Percentiles rank a stretch among this genome's conserved stretches.
These are phyloP conservation scores for Ophiostoma perfectum DNA, from an alignment of 2,329 filamentous ascomycete genomes.

Conservation along the genomic window DNA sequence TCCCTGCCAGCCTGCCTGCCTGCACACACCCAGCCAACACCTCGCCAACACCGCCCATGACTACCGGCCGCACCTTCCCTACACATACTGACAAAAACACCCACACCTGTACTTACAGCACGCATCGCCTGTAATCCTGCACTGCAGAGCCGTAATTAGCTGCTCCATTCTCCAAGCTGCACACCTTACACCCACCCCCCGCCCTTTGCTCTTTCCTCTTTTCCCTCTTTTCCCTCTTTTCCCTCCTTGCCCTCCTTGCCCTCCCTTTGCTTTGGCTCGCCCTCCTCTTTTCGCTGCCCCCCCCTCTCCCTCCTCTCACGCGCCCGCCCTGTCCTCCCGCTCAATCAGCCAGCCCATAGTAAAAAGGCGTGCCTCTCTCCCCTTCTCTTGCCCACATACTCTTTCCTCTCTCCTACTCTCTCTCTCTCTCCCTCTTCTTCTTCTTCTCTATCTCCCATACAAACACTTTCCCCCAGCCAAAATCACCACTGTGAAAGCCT, in stretches of 20 bases:
- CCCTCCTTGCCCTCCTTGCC: conserved; percentile 22
- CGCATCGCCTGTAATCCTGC: neutral
- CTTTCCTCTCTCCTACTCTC: conserved; percentile 51
- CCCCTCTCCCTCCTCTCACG: conserved; percentile 11
- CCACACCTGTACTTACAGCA: conserved; percentile 5
- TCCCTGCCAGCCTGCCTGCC: conserved; percentile 2
- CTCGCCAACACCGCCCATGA: conserved; percentile 11
- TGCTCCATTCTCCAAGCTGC: neutral
- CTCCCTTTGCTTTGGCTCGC: conserved; percentile 4
- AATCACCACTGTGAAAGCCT: conserved; percentile 29
- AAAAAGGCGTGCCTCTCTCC: conserved; percentile 54
- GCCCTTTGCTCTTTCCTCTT: conserved; percentile 26
- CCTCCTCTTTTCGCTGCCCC: conserved; percentile 8
- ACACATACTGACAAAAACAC: neutral
- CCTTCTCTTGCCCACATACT: conserved; percentile 55
- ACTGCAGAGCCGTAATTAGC: neutral
- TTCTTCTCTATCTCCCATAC: conserved; percentile 51
- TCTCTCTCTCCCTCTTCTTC: conserved; percentile 46
- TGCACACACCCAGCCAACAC: conserved; percentile 16
- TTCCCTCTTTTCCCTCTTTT: conserved; percentile 11
- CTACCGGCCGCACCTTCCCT: conserved; percentile 2
- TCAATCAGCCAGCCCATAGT: conserved; percentile 58
- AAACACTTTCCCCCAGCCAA: conserved; percentile 51
- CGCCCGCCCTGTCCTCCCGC: conserved; percentile 33
- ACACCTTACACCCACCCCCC: too few species aligned